Base-by-base conservation (phyloP, 2,329 filamentous ascomycete species). In the Zymoseptoria pseudotritici region DNA sequence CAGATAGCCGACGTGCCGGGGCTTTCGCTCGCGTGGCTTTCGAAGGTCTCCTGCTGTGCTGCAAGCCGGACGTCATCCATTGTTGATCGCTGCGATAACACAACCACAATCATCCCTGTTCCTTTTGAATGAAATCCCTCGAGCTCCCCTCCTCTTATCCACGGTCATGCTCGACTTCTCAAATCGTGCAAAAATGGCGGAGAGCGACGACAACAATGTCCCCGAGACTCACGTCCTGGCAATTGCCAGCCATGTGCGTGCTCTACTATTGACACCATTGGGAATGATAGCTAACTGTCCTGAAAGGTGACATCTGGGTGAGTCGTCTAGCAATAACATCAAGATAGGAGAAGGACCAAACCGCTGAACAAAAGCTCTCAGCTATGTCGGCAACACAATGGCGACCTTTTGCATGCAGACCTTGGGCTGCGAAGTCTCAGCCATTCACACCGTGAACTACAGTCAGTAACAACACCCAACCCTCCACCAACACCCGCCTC, bases 321-420 rank as follows among this genome's bases (percentile, higher is more conserved):
- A 83, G 85, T 80, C 6, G 19, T 21, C 36, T 19, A 58, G 36
- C 29, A n/a, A 50, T 42, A 58, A 55, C 58, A 50, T 22, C 36
- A 54, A 29, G 52, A 11, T 19, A 55, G 24, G 17, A 49, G 13
- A 29, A 29, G 36, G 17, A 13, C 7, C 19, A 19, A 19, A 20
- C 31, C 53, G 51, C 64, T 70, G 53, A 71, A 59, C 13, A 11
- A 29, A 24, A 42, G 7, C 11, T 20, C 55, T 56, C 74, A 96
- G 94, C 73, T 93, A 97, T 82, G 94, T 99, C 67, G 94, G 94
- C 56, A 99, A 99, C 75, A 96, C 93, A 70, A 96, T 99, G 81
- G 92, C 92, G 50, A 91, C 91, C 1, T 95, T 96, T 72, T 90
- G 92, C 66, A 88, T 99, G 82, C 93, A 99, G 75, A 88, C 89